Base-by-base conservation (phyloP, 495 filamentous ascomycete species). In the Tuber microsphaerosporum region DNA sequence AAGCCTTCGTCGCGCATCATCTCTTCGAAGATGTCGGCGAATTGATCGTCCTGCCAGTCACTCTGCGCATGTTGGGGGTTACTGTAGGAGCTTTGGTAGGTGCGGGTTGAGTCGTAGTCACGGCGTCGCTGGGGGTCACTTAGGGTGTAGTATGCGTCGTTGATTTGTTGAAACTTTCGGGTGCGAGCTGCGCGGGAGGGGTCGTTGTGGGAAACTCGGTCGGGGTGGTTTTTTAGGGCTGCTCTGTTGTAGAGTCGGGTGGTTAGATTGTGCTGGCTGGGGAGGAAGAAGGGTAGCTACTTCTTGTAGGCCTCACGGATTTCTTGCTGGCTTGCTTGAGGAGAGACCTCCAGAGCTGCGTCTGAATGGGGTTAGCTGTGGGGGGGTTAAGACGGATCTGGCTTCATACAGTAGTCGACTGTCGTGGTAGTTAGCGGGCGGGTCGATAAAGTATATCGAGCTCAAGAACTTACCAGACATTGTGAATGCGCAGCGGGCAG, bases 101-200 rank as follows among this genome's bases (percentile, higher is more conserved):
- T 70, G 71, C 93, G 90, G 61, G 91, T 88, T 69, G 89, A 86
- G 82, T 99, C 94, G 85, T 98, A 99, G 74, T 97, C 93, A 48
- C 89, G 88, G n/a, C 95, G 91, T 2, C 96, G 89, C 10, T 84
- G 78, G 6, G 90, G 81, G 82, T 99, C 94, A 0, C 91, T 94
- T 61, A 99, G 91, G 37, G 94, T 96, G 83, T 94, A 99, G 87
- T 99, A 99, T 81, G 95, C 95, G 84, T 98, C 95, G 86, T 97
- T 99, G 81, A 99, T 92, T 75, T 92, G 89, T 84, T 99, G 95
- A 86, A 99, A 99, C 83, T 91, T 91, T 79, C 91, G 90, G 10
- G 95, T 99, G 77, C 94, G 91, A 3, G 87, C 84, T n/a, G 89
- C 81, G 73, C 94, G 91, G 78, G 97, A 93, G 72, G 94, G 92